A percentile compares a stretch with the other conserved stretches of the same genome.
Evolutionary conservation across 176 grass and related monocot species (phyloP).

Genomic region (Puya raimondii): DNA sequence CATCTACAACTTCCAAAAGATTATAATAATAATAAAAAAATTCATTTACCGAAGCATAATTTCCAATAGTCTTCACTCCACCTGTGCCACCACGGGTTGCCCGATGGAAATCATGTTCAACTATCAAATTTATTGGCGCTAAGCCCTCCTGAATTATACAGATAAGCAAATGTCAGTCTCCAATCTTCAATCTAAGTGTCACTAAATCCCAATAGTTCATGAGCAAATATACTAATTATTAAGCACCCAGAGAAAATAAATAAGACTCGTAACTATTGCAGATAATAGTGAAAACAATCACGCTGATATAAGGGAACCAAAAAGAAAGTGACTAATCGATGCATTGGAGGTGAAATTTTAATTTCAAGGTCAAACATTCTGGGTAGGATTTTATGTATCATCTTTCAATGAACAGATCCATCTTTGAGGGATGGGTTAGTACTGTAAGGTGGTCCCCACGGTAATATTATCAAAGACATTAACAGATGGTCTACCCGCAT

Average conservation of each 20-base stretch:
- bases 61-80: constrained; percentile 85
- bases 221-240: neutral
- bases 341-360: neutral
- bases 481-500: neutral
- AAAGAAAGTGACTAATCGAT: neutral
- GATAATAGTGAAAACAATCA: neutral
- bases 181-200: neutral
- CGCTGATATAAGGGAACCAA: neutral
- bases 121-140: constrained; percentile 87
- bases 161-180: constrained; percentile 3
- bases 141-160: constrained; percentile 72
- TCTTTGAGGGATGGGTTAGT: no score
- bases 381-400: neutral
- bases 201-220: no score
- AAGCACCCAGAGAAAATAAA: neutral
- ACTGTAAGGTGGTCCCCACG: no score
- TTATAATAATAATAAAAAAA: neutral
- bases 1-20: neutral
- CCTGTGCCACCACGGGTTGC: constrained; percentile 88
- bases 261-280: neutral
- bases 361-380: neutral
- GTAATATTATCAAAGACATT: neutral
- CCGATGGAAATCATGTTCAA: constrained; percentile 80
- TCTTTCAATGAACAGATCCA: neutral
- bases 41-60: constrained; percentile 87